Percentiles rank a stretch among this genome's conserved stretches.
Conservation (phyloP, 768 basidiomycete species). For the Clitopilus passeckerianus region DNA sequence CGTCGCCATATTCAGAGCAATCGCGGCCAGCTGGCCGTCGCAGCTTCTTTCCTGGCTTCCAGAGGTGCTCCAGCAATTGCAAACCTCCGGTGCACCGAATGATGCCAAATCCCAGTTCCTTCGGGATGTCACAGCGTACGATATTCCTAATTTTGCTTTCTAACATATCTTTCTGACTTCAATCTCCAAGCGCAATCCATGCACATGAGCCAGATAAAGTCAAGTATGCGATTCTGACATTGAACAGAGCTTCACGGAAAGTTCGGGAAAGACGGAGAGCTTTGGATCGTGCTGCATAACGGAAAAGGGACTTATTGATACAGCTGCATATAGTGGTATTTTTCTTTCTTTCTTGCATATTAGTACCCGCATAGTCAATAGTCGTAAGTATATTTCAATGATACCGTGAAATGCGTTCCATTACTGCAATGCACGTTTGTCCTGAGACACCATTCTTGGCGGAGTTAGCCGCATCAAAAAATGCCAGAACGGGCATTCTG, state of each 20-base stretch:
- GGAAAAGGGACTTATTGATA: background rate
- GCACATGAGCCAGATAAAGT: conserved; percentile 71
- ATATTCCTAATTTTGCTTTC: conserved; percentile 6
- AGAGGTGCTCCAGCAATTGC: conserved; percentile 64
- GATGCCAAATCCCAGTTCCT: conserved; percentile 71
- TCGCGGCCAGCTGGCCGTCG: conserved; percentile 62
- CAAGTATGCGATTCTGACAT: conserved; percentile 67
- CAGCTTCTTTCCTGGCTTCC: conserved; percentile 74
- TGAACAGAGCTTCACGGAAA: conserved; percentile 74
- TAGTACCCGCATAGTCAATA: conserved; percentile 3
- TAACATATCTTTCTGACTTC: background rate
- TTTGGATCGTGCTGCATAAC: conserved; percentile 19
- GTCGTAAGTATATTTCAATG: background rate
- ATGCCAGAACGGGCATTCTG: conserved; percentile 2
- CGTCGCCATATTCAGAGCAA: conserved; percentile 70
- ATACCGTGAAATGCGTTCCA: background rate
- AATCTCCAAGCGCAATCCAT: conserved; percentile 51
- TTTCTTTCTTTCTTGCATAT: background rate
- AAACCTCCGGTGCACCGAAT: conserved; percentile 51
- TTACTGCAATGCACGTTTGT: background rate
- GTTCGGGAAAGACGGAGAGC: conserved; percentile 58
- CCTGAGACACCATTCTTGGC: background rate
- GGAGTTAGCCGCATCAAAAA: conserved; percentile 9
- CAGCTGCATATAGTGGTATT: background rate
- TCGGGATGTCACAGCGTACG: conserved; percentile 69